Base-by-base conservation (phyloP, 2,329 filamentous ascomycete genomes). In the Myriosclerotinia duriaeana region DNA sequence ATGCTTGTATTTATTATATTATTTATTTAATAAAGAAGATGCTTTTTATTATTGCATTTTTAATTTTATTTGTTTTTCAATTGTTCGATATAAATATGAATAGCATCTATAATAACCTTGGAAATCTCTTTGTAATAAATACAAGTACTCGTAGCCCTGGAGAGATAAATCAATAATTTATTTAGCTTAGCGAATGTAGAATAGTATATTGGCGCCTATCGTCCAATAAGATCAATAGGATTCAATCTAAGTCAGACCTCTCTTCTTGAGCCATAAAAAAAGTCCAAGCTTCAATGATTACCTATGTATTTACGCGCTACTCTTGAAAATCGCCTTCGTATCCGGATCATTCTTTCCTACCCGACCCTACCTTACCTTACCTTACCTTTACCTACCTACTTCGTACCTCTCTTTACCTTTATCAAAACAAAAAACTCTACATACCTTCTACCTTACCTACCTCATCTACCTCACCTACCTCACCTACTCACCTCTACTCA, bases 271-370 rank as follows among this genome's bases (percentile, higher is more conserved):
- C n/a, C 0, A 2, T 40, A 1, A 26, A 3, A 42, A 1, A 7
- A 36, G 58, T 62, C 46, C 46, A 53, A 53, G 34, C 59, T 62
- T 53, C 3, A 17, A 34, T n/a, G 5, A n/a, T n/a, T n/a, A n/a
- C n/a, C 12, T 44, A 44, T 20, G 26, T 44, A 30, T 46, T n/a
- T 46, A 34, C 54, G 40, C 54, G 54, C 55, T 14, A 2, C 40
- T 14, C 15, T 42, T 42, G 30, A 54, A 54, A 36, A 54, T 48
- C 44, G 26, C 7, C 42, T 48, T n/a, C 42, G n/a, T 46, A 38
- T 22, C 12, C n/a, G 12, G 12, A 60, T 22, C 56, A 6, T 46
- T 22, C 34, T 38, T 54, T 15, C 11, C 22, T 15, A 26, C 48
- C 4, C 6, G 5, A 5, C n/a, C 17, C 5, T 46, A 20, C 42